These are phyloP conservation scores for Lodderomyces theae DNA, from an alignment of 1,139 yeast species.

Conservation along the genomic window DNA sequence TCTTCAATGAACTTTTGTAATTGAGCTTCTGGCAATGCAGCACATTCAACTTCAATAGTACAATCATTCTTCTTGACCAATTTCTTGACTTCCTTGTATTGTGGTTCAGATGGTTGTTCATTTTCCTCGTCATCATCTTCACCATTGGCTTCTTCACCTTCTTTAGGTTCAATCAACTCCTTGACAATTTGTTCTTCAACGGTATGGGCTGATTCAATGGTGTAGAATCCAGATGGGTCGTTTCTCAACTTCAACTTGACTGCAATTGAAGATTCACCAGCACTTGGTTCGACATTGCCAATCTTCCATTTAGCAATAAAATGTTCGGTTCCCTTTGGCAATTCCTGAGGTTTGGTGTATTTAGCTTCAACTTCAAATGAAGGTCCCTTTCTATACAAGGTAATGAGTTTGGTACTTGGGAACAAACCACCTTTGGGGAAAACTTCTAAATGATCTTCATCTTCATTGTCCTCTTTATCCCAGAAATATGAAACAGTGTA, in stretches of 20 bases:
- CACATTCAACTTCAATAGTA: conserved; percentile 52
- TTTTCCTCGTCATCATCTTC: conserved; percentile 50
- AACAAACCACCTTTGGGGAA: conserved; percentile 91
- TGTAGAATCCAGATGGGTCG: conserved; percentile 95
- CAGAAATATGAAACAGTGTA: conserved; percentile 92
- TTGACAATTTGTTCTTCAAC: conserved; percentile 88
- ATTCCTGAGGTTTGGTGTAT: conserved; percentile 71
- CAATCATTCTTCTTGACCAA: conserved; percentile 89
- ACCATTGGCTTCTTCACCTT: conserved; percentile 41
- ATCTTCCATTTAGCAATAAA: conserved; percentile 82
- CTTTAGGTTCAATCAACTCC: conserved; percentile 71
- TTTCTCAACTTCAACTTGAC: conserved; percentile 93
- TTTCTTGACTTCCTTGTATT: conserved; percentile 89
- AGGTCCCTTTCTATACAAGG: conserved; percentile 88
- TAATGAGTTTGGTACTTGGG: conserved; percentile 95
- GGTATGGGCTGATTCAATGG: conserved; percentile 91
- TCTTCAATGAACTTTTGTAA: conserved; percentile 69
- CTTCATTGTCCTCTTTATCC: conserved; percentile 94
- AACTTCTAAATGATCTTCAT: conserved; percentile 89
- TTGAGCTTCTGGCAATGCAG: conserved; percentile 58
- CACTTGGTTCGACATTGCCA: conserved; percentile 77
- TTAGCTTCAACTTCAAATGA: conserved; percentile 75
- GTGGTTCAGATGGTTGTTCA: conserved; percentile 63
- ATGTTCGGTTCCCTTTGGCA: conserved; percentile 69
- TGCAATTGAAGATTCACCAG: conserved; percentile 76